phyloP scores from a whole-genome alignment of 2,329 filamentous ascomycete genomes.

The Fusarium brachygibbosum region DNA sequence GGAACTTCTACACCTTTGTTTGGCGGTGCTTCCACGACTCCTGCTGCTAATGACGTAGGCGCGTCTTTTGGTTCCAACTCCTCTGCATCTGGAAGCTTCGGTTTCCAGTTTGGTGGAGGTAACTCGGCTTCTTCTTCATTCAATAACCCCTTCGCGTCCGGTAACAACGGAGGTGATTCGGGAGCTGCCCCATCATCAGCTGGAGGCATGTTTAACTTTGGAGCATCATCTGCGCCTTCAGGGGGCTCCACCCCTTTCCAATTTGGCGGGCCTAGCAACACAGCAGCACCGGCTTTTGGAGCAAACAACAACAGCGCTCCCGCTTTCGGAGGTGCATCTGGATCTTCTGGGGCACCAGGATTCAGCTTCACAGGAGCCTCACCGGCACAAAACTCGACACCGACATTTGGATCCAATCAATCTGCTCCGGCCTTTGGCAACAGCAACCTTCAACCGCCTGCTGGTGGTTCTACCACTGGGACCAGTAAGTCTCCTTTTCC shows the following conservation, averaged over 20 bases:
- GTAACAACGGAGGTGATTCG: conserved; percentile 44
- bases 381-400: conserved; percentile 49
- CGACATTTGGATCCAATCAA: conserved; percentile 54
- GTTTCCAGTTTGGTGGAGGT: conserved; percentile 54
- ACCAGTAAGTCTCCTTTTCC: conserved; percentile 62
- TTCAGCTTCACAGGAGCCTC: conserved; percentile 58
- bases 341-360: conserved; percentile 50
- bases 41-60: conserved; percentile 39
- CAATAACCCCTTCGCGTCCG: conserved; percentile 58
- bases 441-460: conserved; percentile 58
- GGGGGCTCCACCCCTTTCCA: conserved; percentile 54
- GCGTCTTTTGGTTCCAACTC: conserved; percentile 57
- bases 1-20: conserved; percentile 53
- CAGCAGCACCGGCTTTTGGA: conserved; percentile 50
- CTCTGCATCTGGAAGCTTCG: conserved; percentile 44
- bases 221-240: conserved; percentile 48
- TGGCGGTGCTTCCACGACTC: conserved; percentile 46
- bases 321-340: conserved; percentile 52
- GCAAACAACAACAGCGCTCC: conserved; percentile 43
- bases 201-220: conserved; percentile 57
- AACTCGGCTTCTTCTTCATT: conserved; percentile 50
- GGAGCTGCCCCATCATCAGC: conserved; percentile 43
- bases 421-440: conserved; percentile 55
- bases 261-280: conserved; percentile 52
- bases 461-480: conserved; percentile 61